Conservation (phyloP, 306 rosid genomes). For the Luffa acutangula region DNA sequence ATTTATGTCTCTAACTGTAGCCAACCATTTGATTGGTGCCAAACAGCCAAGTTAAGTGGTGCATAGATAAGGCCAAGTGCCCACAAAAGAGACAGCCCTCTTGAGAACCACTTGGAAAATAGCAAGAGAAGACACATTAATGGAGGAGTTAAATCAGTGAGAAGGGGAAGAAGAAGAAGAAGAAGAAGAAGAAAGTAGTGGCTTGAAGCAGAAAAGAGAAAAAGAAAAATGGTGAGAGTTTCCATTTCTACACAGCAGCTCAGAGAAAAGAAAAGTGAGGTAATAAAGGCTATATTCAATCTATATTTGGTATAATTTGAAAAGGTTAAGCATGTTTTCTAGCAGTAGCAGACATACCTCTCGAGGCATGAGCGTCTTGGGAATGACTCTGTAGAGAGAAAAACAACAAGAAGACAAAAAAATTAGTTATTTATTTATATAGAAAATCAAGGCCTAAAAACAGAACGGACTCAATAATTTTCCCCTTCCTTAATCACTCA, state of each 20-base stretch:
- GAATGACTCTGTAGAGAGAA: constrained; percentile 67
- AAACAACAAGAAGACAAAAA: constrained; percentile 31
- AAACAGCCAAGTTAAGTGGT: background rate
- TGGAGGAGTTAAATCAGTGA: background rate
- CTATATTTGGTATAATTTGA: background rate
- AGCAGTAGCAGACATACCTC: constrained; percentile 51
- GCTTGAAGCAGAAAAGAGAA: background rate
- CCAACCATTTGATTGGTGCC: constrained; percentile 6
- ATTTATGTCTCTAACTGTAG: constrained; percentile 1
- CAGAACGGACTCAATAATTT: constrained; percentile 21
- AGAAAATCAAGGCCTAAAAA: constrained; percentile 20
- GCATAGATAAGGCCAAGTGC: background rate
- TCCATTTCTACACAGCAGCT: background rate
- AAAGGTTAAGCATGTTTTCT: constrained; percentile 30
- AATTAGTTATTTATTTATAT: constrained; percentile 23
- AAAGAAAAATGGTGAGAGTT: background rate
- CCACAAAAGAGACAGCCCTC: background rate
- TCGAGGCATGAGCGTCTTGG: constrained; percentile 90
- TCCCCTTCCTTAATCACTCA: constrained; percentile 12
- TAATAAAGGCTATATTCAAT: background rate
- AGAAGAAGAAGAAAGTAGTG: background rate
- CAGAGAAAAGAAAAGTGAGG: background rate
- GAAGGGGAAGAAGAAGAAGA: background rate
- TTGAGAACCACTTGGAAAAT: constrained; percentile 6
- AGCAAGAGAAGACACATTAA: background rate